phyloP scores from a whole-genome alignment of 495 filamentous ascomycete genomes.

The Polyplosphaeria fusca region DNA sequence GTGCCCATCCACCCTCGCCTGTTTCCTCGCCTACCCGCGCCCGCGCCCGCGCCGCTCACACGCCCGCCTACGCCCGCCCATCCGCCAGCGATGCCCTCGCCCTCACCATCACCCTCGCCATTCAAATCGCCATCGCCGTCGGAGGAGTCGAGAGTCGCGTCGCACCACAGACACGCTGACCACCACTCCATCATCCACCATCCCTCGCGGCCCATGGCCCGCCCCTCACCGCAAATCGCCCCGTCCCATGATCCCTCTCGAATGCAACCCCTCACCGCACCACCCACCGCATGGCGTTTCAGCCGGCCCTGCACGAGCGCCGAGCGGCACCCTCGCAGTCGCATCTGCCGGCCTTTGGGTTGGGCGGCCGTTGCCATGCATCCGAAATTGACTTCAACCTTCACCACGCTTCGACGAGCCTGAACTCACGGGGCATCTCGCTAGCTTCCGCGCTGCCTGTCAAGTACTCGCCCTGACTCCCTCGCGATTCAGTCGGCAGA shows the following conservation, averaged over 20 bases:
- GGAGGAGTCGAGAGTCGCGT: too few species aligned
- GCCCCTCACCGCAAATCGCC: conserved; percentile 16
- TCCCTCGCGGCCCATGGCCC: too few species aligned
- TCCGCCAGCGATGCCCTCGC: too few species aligned
- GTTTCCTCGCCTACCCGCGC: too few species aligned
- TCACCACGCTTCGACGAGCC: not conserved
- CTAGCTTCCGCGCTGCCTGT: conserved; percentile 11
- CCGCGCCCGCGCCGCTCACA: too few species aligned
- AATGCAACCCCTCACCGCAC: conserved; percentile 21
- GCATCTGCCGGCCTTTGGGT: conserved; percentile 17
- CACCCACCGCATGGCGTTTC: conserved; percentile 22
- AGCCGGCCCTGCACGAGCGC: conserved; percentile 19
- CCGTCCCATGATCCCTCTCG: conserved; percentile 12
- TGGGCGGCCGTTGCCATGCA: conserved; percentile 24
- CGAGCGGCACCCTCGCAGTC: conserved; percentile 16
- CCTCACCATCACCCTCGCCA: too few species aligned
- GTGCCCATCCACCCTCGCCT: too few species aligned
- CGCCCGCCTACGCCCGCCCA: conserved; percentile 2
- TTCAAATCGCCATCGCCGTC: too few species aligned
- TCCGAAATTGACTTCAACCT: conserved; percentile 21
- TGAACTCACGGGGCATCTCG: conserved; percentile 22
- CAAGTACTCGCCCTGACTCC: not conserved
- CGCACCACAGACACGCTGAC: too few species aligned
- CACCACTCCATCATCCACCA: too few species aligned
- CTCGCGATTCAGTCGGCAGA: conserved; percentile 12